Evolutionary conservation across 768 basidiomycete species (phyloP).

Genomic region (Chalciporus sphaerocephalus): DNA sequence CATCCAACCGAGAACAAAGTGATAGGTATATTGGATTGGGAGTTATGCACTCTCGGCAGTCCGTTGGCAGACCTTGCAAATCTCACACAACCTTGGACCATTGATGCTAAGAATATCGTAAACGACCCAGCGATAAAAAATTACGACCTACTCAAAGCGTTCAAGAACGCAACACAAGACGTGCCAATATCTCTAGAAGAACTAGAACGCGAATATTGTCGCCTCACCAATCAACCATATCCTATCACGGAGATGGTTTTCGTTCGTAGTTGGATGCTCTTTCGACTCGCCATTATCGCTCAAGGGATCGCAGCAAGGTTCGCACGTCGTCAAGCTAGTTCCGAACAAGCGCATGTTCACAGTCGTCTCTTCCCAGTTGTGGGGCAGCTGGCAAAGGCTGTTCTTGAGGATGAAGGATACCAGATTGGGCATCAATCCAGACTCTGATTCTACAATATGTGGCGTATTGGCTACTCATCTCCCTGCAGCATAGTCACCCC

Average conservation of each 20-base stretch:
- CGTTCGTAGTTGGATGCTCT: slow-evolving; percentile 81
- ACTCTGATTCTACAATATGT: slow-evolving; percentile 17
- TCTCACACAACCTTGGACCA: slow-evolving; percentile 78
- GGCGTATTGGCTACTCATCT: not conserved
- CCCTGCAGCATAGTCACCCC: slow-evolving; percentile 8
- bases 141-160: slow-evolving; percentile 43
- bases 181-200: slow-evolving; percentile 65
- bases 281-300: slow-evolving; percentile 72
- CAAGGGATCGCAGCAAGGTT: slow-evolving; percentile 90
- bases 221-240: slow-evolving; percentile 57
- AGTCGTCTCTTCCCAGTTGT: slow-evolving; percentile 50
- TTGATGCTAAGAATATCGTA: slow-evolving; percentile 43
- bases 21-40: slow-evolving; percentile 97
- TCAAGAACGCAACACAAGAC: slow-evolving; percentile 55
- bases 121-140: slow-evolving; percentile 11
- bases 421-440: slow-evolving; percentile 22
- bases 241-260: slow-evolving; percentile 79
- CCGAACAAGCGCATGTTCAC: slow-evolving; percentile 61
- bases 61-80: slow-evolving; percentile 91
- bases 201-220: slow-evolving; percentile 80
- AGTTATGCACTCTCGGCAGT: slow-evolving; percentile 91
- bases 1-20: slow-evolving; percentile 89
- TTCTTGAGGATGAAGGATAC: slow-evolving; percentile 53
- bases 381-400: slow-evolving; percentile 57
- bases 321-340: slow-evolving; percentile 84